Base-by-base conservation (phyloP, 495 filamentous ascomycete genomes). In the Penicillium taxi region DNA sequence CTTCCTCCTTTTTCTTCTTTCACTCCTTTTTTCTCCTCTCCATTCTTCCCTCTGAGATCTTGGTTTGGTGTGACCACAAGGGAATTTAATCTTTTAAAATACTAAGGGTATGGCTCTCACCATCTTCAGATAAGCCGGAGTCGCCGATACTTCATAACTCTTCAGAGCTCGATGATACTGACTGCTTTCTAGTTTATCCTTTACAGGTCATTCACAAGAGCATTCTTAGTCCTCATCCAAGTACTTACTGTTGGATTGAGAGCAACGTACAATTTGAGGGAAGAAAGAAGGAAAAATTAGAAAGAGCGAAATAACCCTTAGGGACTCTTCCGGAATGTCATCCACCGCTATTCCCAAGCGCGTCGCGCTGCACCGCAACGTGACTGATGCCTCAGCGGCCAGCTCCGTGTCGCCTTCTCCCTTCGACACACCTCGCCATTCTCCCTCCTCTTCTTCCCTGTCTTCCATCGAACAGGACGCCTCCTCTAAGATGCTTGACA, bases 361-460 rank as follows among this genome's bases (percentile, higher is more conserved):
- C 49, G 50, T 69, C 37, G 66, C 69, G 56, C 64, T 80, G 14
- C 60, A 65, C 32, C 56, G 69, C 55, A 67, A 67, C 59, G 44
- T 59, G 35, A 77, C 74, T 27, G 62, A 73, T 26, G 80, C 80
- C 19, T 81, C 82, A 2, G 62, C 72, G 3, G 67, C 75, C 25
- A 82, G 70, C 54, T 79, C 77, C 3, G 73, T 74, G 28, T 65
- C 76, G 23, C 73, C 67, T 24, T 86, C 84, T 8, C 82, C 82
- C 5, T 55, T 70, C 26, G 75, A 80, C 48, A 82, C 78, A 35
- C 86, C 87, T 35, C 70, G 73, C 22, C 77, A 76, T 24, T 93
- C 86, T 8, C 76, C 85, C 13, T 95, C 89, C 6, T 82, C 83
- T 14, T 93, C 91, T 4, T 95, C 90, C 2, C 74, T 95, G 33